These are phyloP conservation scores for Diaporthe vaccinii DNA, from an alignment of 2,329 filamentous ascomycete species.

Conservation along the genomic window DNA sequence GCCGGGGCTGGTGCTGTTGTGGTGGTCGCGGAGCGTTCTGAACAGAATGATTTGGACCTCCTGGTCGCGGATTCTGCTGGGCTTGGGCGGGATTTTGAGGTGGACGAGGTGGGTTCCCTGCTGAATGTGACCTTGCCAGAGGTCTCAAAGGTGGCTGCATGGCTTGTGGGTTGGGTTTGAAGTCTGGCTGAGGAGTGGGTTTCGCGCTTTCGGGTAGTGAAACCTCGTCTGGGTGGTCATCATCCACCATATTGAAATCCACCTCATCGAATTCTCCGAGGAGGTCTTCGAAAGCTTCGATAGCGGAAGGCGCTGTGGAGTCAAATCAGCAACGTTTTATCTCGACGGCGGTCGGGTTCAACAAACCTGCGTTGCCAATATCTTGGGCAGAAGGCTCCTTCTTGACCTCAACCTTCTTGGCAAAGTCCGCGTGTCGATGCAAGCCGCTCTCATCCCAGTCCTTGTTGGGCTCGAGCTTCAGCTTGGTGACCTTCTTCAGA, in stretches of 20 bases:
- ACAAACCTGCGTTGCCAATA: constrained; percentile 29
- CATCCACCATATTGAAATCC: constrained; percentile 78
- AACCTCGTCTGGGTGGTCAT: constrained; percentile 84
- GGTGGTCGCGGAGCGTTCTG: constrained; percentile 40
- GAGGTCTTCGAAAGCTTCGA: constrained; percentile 66
- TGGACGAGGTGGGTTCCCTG: constrained; percentile 48
- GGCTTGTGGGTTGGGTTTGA: constrained; percentile 45
- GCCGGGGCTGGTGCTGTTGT: constrained; percentile 45
- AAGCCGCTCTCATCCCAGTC: constrained; percentile 83
- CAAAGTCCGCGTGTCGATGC: constrained; percentile 84
- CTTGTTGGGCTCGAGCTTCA: constrained; percentile 83
- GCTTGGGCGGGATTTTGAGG: constrained; percentile 51
- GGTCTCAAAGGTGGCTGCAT: constrained; percentile 57
- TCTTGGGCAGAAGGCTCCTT: constrained; percentile 40
- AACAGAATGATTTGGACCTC: constrained; percentile 40
- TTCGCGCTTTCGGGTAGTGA: constrained; percentile 61
- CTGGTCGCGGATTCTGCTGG: constrained; percentile 32
- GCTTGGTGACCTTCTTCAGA: constrained; percentile 86
- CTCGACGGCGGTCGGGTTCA: no score
- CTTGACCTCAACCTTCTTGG: constrained; percentile 67
- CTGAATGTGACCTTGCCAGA: constrained; percentile 48
- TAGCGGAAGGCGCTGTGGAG: constrained; percentile 42
- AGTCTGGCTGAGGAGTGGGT: constrained; percentile 47
- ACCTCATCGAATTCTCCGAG: constrained; percentile 79
- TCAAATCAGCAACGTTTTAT: constrained; percentile 33